Evolutionary conservation across 2,329 filamentous ascomycete species (phyloP).

Genomic region (Claviceps quebecensis): DNA sequence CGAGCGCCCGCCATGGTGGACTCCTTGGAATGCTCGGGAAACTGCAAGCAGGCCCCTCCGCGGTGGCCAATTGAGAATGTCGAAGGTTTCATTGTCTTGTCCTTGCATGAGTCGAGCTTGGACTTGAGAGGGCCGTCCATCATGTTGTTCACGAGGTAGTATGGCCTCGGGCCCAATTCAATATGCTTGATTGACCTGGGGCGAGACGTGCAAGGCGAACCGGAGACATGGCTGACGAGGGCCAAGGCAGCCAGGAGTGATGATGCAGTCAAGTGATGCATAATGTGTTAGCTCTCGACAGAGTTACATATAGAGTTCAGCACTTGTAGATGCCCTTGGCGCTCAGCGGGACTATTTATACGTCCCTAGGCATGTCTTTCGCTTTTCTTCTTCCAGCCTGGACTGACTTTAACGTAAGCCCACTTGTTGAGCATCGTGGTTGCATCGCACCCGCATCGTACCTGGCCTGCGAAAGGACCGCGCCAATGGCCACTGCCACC

Average conservation of each 20-base stretch:
- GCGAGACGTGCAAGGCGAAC: conserved; percentile 12
- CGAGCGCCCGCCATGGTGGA: conserved; percentile 47
- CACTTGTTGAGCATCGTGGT: too few relatives aligned
- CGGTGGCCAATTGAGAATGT: conserved; percentile 49
- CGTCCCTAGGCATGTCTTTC: too few relatives aligned
- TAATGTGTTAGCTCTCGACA: conserved; percentile 7
- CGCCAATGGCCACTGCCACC: too few relatives aligned
- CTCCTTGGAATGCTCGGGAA: conserved; percentile 50
- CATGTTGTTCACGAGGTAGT: conserved; percentile 51
- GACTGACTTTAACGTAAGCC: too few relatives aligned
- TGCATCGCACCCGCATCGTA: too few relatives aligned
- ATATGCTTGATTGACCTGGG: conserved; percentile 30
- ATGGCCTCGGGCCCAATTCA: conserved; percentile 48
- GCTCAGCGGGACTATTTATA: too few relatives aligned
- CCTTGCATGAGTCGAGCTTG: conserved; percentile 43
- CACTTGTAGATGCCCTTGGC: too few relatives aligned
- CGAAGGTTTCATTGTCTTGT: conserved; percentile 35
- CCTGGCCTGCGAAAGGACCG: too few relatives aligned
- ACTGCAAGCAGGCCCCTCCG: conserved; percentile 45
- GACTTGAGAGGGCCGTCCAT: conserved; percentile 43
- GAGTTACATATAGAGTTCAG: background rate
- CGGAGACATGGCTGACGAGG: conserved; percentile 14
- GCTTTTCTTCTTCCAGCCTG: too few relatives aligned
- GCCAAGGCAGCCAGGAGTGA: conserved; percentile 18
- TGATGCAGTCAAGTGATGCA: conserved; percentile 17